phyloP scores from a whole-genome alignment of 78 protist species.

The Chrysochromulina tobinii region DNA sequence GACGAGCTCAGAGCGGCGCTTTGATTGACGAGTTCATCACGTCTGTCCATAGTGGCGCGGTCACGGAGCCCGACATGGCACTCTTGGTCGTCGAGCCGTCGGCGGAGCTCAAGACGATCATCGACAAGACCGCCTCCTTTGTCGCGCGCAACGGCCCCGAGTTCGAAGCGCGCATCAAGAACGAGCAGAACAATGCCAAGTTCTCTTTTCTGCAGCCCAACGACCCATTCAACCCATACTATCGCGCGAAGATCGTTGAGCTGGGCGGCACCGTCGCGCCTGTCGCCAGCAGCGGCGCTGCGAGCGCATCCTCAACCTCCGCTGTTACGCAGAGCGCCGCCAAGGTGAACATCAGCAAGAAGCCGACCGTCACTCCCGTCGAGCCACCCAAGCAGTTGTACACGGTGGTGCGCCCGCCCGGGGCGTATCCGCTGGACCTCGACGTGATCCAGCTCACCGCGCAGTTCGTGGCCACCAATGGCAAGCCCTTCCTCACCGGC shows the following conservation, averaged over 20 bases:
- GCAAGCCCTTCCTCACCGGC: conserved; percentile 46
- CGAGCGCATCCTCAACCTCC: too few species aligned
- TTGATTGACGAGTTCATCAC: too few species aligned
- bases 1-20: too few species aligned
- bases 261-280: background rate
- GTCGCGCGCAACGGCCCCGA: conserved; percentile 71
- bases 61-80: too few species aligned
- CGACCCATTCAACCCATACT: conserved; percentile 67
- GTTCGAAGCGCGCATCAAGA: conserved; percentile 58
- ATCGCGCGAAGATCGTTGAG: conserved; percentile 24
- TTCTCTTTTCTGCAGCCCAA: conserved; percentile 52
- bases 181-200: conserved; percentile 55
- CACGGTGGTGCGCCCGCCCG: conserved; percentile 26
- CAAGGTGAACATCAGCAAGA: background rate
- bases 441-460: conserved; percentile 61
- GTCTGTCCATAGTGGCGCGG: too few species aligned
- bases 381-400: background rate
- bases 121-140: conserved; percentile 75
- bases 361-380: background rate
- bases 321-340: background rate
- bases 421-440: background rate
- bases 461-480: conserved; percentile 58
- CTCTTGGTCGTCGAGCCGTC: too few species aligned
- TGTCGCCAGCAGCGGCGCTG: background rate
- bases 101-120: conserved; percentile 10